Evolutionary conservation across 805 yeast genomes (phyloP).

Genomic region (Starmerella stellata): DNA sequence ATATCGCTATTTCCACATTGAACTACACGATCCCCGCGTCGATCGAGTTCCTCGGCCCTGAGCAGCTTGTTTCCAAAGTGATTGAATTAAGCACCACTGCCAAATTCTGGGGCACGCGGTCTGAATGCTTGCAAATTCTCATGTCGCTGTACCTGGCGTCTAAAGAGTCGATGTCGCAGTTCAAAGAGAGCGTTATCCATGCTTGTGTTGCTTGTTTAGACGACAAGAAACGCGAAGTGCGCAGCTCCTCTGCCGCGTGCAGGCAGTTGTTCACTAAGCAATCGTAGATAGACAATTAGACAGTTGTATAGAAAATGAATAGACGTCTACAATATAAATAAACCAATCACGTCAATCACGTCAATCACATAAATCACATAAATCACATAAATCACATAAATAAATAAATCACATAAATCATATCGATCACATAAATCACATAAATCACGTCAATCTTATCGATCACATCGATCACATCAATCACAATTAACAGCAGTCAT

Average conservation of each 20-base stretch:
- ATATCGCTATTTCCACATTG: background rate
- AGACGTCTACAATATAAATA: too few species aligned
- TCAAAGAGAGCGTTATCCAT: conserved; percentile 25
- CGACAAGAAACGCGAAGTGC: conserved; percentile 54
- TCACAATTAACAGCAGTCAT: too few species aligned
- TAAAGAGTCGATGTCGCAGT: conserved; percentile 1
- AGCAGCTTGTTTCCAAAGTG: background rate
- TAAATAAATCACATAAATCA: too few species aligned
- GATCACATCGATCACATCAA: too few species aligned
- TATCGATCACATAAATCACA: too few species aligned
- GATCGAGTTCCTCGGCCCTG: background rate
- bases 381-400: too few species aligned
- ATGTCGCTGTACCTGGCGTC: conserved; percentile 5
- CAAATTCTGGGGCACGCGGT: background rate
- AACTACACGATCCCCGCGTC: background rate
- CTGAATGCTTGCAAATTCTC: background rate
- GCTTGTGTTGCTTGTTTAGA: conserved; percentile 40
- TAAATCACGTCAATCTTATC: too few species aligned
- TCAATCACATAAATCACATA: too few species aligned
- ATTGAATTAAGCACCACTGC: background rate
- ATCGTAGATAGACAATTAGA: too few species aligned
- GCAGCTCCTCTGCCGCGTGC: conserved; percentile 61
- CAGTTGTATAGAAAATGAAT: too few species aligned
- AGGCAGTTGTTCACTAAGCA: conserved; percentile 37
- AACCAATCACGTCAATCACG: too few species aligned